Base-by-base conservation (phyloP, 140 eudicot genomes). In the Flaveria floridana region DNA sequence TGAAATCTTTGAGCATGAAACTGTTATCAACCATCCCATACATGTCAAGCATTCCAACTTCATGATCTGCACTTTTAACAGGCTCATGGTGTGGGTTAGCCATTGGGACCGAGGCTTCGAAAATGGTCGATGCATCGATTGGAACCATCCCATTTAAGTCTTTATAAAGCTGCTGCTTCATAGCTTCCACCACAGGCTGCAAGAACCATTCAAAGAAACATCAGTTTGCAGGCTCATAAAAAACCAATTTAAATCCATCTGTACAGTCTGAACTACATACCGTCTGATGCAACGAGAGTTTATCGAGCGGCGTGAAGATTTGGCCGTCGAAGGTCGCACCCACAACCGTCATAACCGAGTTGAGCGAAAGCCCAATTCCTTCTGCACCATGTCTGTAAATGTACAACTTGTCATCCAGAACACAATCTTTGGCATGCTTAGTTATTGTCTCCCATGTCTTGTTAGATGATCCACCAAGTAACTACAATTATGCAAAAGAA, bases 361-460 rank as follows among this genome's bases (percentile, higher is more conserved):
- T 80, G 61, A 90, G 62, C 18, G 85, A 58, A 26, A 94, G 82
- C 80, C 70, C 87, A 63, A 75, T 50, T 50, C 77, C 82, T 18
- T 84, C 83, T 21, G 21, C 82, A 34, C 78, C 83, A 65, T 68
- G 15, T 70, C 10, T 67, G 71, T 84, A 85, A 50, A 75, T 4
- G 74, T 85, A 90, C 57, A 71, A 20, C 39, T 76, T 79, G 18
- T 84, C 86, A 67, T 90, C 97, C 28, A 88, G 76, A 65, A 41
- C 74, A 58, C 99, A 94, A 1, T 62, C 81, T 7, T 44, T 84
- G 4, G 96, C 99, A 74, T 93, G 97, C 72, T 72, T 74, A 7
- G 76, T 81, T 70, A 93, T 85, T 6, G 84, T 77, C 20, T 88
- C 88, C 97, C 99, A 93, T 67, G 84, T 73, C 88, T 79, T 88